phyloP scores from a whole-genome alignment of 2,329 filamentous ascomycete species.

The Cladosporium sp. region DNA sequence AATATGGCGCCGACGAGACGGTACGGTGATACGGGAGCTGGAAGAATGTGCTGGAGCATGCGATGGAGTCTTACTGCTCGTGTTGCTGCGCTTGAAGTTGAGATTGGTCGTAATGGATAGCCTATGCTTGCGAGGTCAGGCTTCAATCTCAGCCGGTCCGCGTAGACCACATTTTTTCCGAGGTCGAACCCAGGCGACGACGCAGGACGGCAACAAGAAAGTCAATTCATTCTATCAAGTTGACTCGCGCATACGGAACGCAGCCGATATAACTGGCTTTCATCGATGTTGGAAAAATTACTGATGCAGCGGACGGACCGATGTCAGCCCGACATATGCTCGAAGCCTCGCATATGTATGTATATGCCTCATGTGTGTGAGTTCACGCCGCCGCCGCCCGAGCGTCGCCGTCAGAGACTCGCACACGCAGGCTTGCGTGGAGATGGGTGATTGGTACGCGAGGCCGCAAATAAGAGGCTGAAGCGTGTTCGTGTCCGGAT shows the following conservation, averaged over 20 bases:
- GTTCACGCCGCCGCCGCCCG: background rate
- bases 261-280: background rate
- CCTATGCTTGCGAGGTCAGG: background rate
- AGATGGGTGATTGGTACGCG: background rate
- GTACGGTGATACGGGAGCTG: background rate
- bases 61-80: background rate
- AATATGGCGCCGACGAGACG: no score
- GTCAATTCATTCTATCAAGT: background rate
- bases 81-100: background rate
- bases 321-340: background rate
- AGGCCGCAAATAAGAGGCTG: background rate
- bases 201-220: background rate
- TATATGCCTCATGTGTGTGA: background rate
- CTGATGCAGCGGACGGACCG: background rate
- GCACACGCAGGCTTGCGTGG: background rate
- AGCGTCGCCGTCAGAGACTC: background rate
- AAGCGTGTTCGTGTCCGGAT: background rate
- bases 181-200: background rate
- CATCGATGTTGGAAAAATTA: background rate
- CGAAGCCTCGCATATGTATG: background rate
- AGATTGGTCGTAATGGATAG: background rate
- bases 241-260: background rate
- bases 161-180: background rate
- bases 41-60: background rate
- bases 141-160: background rate